These are phyloP conservation scores for Dujonia santamariae DNA, from an alignment of 1,139 yeast genomes.

Conservation along the genomic window DNA sequence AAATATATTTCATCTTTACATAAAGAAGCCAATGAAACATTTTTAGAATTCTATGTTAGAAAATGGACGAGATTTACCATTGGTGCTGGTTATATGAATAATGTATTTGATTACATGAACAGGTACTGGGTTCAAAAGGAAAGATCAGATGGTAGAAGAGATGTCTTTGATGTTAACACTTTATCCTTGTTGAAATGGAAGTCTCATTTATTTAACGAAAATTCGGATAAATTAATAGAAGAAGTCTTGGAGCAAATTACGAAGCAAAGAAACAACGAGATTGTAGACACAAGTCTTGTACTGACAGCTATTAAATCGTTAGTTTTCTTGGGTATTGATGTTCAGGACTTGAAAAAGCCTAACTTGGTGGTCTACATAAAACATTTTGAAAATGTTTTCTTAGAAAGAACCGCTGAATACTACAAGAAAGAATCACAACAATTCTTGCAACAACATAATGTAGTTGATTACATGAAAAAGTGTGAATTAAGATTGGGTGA, in stretches of 20 bases:
- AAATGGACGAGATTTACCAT: conserved; percentile 88
- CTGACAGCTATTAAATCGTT: conserved; percentile 80
- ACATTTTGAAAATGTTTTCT: conserved; percentile 73
- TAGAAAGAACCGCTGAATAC: conserved; percentile 70
- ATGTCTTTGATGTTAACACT: conserved; percentile 87
- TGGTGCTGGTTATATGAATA: conserved; percentile 90
- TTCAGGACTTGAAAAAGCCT: conserved; percentile 80
- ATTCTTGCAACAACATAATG: conserved; percentile 70
- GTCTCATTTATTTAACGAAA: conserved; percentile 69
- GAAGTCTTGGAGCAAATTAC: conserved; percentile 78
- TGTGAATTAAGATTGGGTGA: conserved; percentile 81
- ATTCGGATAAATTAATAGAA: conserved; percentile 55
- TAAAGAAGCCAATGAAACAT: conserved; percentile 57
- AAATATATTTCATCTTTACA: conserved; percentile 55
- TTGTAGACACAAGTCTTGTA: conserved; percentile 64
- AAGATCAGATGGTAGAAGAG: conserved; percentile 90
- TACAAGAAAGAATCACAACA: conserved; percentile 67
- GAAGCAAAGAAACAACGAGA: conserved; percentile 75
- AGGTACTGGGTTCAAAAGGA: conserved; percentile 98
- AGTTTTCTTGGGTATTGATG: conserved; percentile 73
- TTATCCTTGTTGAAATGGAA: conserved; percentile 88
- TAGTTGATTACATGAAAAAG: conserved; percentile 85
- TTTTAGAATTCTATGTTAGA: conserved; percentile 80
- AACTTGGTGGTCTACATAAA: conserved; percentile 79
- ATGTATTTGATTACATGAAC: conserved; percentile 93